These are phyloP conservation scores for Heterobasidion occidentale DNA, from an alignment of 1,284 basidiomycete species.

Conservation along the genomic window DNA sequence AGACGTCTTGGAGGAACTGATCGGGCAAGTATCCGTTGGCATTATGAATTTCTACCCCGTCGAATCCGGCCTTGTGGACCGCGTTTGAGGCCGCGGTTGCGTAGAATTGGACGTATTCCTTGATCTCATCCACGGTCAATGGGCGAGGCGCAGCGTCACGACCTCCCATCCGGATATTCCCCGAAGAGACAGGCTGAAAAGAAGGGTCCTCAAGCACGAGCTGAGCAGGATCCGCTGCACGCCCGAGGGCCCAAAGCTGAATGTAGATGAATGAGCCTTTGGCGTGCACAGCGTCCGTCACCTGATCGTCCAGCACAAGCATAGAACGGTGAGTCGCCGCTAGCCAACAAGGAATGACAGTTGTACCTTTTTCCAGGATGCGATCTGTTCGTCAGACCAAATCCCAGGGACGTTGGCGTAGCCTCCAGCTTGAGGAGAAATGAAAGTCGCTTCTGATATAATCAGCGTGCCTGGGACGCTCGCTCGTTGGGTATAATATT, in stretches of 20 bases:
- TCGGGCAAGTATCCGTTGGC: slow-evolving; percentile 32
- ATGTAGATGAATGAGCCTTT: slow-evolving; percentile 28
- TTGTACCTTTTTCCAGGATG: slow-evolving; percentile 20
- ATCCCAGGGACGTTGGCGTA: slow-evolving; percentile 12
- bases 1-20: slow-evolving; percentile 29
- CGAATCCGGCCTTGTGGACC: slow-evolving; percentile 6
- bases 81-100: slow-evolving; percentile 15
- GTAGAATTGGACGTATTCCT: slow-evolving; percentile 15
- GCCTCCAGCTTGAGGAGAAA: slow-evolving; percentile 13
- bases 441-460: slow-evolving; percentile 24
- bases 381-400: background rate
- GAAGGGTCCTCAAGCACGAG: slow-evolving; percentile 20
- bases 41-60: slow-evolving; percentile 23
- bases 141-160: slow-evolving; percentile 17
- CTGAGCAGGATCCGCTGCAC: slow-evolving; percentile 6
- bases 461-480: slow-evolving; percentile 18
- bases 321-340: no score
- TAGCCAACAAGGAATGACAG: background rate
- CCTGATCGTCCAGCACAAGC: slow-evolving; percentile 4
- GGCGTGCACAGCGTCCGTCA: slow-evolving; percentile 30
- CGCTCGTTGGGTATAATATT: slow-evolving; percentile 11
- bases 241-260: slow-evolving; percentile 32
- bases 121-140: slow-evolving; percentile 18
- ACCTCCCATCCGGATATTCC: slow-evolving; percentile 33
- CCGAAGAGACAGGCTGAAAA: slow-evolving; percentile 31